Conservation (phyloP, 257 asterid species). For the Gardenia jasminoides region DNA sequence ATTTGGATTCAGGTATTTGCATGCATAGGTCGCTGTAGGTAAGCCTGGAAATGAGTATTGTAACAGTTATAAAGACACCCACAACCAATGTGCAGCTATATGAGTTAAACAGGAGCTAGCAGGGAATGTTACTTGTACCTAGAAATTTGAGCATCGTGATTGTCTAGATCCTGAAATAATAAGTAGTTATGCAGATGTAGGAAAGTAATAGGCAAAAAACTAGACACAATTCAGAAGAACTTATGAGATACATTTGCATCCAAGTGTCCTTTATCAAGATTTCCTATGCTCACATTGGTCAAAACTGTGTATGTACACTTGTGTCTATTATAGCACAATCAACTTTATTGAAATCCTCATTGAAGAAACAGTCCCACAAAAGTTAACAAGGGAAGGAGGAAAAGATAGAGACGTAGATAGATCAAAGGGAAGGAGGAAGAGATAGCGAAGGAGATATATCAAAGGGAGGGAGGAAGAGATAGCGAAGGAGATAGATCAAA, state of each 20-base stretch:
- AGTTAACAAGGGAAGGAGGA: background rate
- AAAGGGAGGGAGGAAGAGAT: too few species aligned
- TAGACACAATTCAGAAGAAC: background rate
- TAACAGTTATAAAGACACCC: constrained; percentile 31
- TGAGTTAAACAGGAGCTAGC: constrained; percentile 22
- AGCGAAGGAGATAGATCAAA: too few species aligned
- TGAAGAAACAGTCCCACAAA: background rate
- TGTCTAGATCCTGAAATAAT: constrained; percentile 76
- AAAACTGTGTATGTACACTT: background rate
- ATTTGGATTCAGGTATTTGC: constrained; percentile 91
- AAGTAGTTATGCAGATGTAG: constrained; percentile 1
- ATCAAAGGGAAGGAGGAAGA: too few species aligned
- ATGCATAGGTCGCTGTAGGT: constrained; percentile 94
- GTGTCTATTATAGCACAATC: background rate
- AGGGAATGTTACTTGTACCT: constrained; percentile 45
- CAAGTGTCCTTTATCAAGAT: too few species aligned
- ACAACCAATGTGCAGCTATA: constrained; percentile 19
- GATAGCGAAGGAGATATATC: too few species aligned
- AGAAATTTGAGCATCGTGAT: constrained; percentile 42
- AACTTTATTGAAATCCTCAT: background rate
- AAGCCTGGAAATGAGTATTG: constrained; percentile 56
- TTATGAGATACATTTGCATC: background rate
- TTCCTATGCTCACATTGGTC: background rate
- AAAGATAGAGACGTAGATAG: too few species aligned
- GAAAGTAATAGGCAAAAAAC: background rate